Conservation (phyloP, 2,329 filamentous ascomycete species). For the Cytospora piceicola region DNA sequence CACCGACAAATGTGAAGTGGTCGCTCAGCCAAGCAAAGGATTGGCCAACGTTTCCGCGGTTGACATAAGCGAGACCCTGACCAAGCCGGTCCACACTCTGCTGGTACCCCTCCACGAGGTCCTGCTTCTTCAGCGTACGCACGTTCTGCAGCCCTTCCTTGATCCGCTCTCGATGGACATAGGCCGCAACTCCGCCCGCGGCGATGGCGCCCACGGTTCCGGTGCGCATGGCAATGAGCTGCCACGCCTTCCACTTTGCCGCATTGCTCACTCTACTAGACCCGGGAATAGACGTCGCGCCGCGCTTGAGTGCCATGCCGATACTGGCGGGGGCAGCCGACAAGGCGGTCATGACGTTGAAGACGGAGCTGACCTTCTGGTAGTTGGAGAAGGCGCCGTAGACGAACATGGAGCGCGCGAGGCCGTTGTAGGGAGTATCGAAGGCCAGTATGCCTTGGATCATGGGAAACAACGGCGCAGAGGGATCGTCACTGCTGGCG, state of each 20-base stretch:
- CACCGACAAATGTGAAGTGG: slow-evolving; percentile 85
- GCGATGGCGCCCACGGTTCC: slow-evolving; percentile 81
- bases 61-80: slow-evolving; percentile 60
- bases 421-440: slow-evolving; percentile 81
- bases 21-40: slow-evolving; percentile 79
- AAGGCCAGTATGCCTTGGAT: slow-evolving; percentile 82
- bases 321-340: slow-evolving; percentile 53
- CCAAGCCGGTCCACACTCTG: slow-evolving; percentile 53
- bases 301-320: slow-evolving; percentile 44
- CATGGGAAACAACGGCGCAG: slow-evolving; percentile 68
- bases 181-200: slow-evolving; percentile 80
- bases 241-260: slow-evolving; percentile 56
- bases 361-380: slow-evolving; percentile 58
- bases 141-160: slow-evolving; percentile 51
- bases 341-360: slow-evolving; percentile 60
- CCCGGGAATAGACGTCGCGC: slow-evolving; percentile 31
- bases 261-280: slow-evolving; percentile 38
- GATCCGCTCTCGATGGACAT: slow-evolving; percentile 75
- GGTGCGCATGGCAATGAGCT: slow-evolving; percentile 74
- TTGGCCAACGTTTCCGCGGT: slow-evolving; percentile 62
- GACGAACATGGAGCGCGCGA: slow-evolving; percentile 62
- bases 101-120: slow-evolving; percentile 53
- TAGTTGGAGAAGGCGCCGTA: slow-evolving; percentile 65
- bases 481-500: slow-evolving; percentile 37
- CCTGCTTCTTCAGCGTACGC: slow-evolving; percentile 52